Evolutionary conservation across 257 asterid species (phyloP), one percentile per base, ranked within the genome.

Genomic region (Sherardia arvensis): DNA sequence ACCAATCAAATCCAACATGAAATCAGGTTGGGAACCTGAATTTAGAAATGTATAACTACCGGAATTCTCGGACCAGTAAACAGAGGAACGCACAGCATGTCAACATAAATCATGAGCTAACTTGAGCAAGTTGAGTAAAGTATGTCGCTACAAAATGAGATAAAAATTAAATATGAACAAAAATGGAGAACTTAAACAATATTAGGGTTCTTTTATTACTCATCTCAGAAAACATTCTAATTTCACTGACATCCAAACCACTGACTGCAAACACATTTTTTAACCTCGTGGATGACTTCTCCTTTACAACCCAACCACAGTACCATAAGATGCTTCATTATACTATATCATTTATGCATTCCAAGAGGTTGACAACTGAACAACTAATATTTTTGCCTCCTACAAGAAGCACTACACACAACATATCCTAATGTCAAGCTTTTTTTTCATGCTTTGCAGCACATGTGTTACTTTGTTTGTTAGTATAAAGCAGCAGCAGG

Each of bases 221-320:
- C 63, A 57, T 57, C 20, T 29, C 61, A n/a, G 18, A 57, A 29
- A 57, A 57, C 40, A 57, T 28, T 29, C n/a, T n/a, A 27, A 56
- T 55, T 25, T 55, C 61, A 56, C 10, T 29, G 3, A 22, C 59
- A 53, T 9, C 26, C 23, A 14, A 53, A 25, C 20, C 21, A 23
- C 26, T 32, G 14, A 23, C 34, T 25, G 61, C 4, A 8, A 12
- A 55, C 32, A 23, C n/a, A 15, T 55, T 26, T n/a, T 28, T 14
- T 25, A 1, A 53, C 30, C 59, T 8, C 23, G 15, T 26, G 1
- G 4, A 55, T 32, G 59, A 17, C 25, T 30, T 53, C 62, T 33
- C 11, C 36, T 7, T 32, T 10, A 15, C 8, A 53, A 65, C 29
- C 20, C 38, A 32, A 5, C 17, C 22, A 53, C n/a, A 29, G 8